These are phyloP conservation scores for Ascoidea asiatica DNA, from an alignment of 805 yeast species.

Conservation along the genomic window DNA sequence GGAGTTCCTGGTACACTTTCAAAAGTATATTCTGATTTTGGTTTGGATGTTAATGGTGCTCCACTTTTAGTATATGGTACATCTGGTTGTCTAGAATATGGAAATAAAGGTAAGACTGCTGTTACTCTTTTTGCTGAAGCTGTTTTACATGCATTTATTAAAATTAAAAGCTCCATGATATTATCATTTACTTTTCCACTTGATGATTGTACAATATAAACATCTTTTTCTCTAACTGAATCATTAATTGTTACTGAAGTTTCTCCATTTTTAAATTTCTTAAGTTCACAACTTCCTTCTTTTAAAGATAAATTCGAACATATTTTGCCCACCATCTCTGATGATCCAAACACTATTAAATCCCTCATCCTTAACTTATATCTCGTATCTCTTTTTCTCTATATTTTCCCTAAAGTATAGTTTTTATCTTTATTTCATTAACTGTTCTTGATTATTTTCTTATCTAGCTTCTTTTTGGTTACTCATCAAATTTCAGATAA, in stretches of 20 bases:
- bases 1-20: conserved; percentile 43
- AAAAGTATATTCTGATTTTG: conserved; percentile 27
- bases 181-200: conserved; percentile 83
- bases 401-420: no score
- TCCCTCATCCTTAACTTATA: conserved; percentile 43
- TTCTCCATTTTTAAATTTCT: conserved; percentile 82
- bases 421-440: no score
- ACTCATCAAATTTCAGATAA: no score
- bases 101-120: conserved; percentile 86
- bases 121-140: conserved; percentile 84
- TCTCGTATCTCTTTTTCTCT: no score
- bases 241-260: conserved; percentile 76
- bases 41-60: conserved; percentile 41
- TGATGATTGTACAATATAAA: conserved; percentile 75
- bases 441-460: no score
- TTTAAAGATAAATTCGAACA: conserved; percentile 68
- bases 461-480: no score
- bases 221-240: conserved; percentile 93
- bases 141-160: conserved; percentile 85
- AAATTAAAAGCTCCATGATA: conserved; percentile 68
- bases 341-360: conserved; percentile 76
- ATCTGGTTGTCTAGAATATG: conserved; percentile 94
- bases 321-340: conserved; percentile 68
- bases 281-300: conserved; percentile 50
- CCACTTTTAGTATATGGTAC: conserved; percentile 71